Conservation (phyloP, 768 basidiomycete species). For the Galerina marginata region DNA sequence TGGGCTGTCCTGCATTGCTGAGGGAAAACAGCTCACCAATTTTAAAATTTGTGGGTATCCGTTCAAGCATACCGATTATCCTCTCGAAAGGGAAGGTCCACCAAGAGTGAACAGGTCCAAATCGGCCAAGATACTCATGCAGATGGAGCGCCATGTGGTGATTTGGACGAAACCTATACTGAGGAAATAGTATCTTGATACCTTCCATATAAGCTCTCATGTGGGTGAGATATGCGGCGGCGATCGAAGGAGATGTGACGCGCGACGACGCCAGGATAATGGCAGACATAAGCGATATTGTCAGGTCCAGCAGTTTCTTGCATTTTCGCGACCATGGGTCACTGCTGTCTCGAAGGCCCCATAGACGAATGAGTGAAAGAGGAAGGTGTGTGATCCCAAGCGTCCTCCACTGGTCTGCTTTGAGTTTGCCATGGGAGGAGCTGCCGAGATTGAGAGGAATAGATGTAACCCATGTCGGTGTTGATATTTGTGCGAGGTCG, state of each 20-base stretch:
- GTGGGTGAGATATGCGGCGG: constrained; percentile 14
- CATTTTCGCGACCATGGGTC: constrained; percentile 25
- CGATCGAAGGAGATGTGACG: constrained; percentile 9
- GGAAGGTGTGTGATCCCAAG: constrained; percentile 38
- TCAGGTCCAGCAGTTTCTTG: constrained; percentile 25
- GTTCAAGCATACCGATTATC: constrained; percentile 32
- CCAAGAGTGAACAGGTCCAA: constrained; percentile 44
- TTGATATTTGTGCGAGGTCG: constrained; percentile 25
- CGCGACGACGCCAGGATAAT: constrained; percentile 29
- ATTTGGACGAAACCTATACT: constrained; percentile 33
- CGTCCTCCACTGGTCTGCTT: constrained; percentile 42
- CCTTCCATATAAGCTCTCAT: constrained; percentile 33
- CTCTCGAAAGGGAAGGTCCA: constrained; percentile 41
- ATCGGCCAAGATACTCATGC: constrained; percentile 30
- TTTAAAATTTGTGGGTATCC: constrained; percentile 20
- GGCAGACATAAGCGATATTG: constrained; percentile 23
- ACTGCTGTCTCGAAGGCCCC: constrained; percentile 24
- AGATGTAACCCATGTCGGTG: constrained; percentile 31
- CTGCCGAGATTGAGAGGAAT: constrained; percentile 27
- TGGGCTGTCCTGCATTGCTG: constrained; percentile 21
- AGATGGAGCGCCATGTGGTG: constrained; percentile 48
- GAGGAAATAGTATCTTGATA: constrained; percentile 36
- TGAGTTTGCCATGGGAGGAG: constrained; percentile 32
- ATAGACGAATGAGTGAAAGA: constrained; percentile 37
- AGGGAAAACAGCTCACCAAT: constrained; percentile 21